Evolutionary conservation across 2,329 filamentous ascomycete species (phyloP), one percentile per base, ranked within the genome.

Genomic region (Epichloe typhina): DNA sequence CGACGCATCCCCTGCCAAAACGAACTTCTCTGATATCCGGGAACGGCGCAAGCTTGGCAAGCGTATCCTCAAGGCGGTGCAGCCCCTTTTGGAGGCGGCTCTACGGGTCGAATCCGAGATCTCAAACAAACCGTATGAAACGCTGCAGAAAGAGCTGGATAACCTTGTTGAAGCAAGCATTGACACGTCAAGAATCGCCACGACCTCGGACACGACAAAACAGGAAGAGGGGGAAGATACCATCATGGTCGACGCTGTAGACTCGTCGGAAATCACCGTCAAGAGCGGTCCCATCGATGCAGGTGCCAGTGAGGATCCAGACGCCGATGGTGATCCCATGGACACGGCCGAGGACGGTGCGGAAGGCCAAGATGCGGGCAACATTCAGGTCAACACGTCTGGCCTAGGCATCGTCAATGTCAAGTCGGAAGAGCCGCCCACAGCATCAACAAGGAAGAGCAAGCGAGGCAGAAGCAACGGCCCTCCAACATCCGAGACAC

Each of bases 41-140:
- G 86, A 95, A 58, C 82, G 86, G 54, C 86, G 87, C 60, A 86
- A 84, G 58, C 72, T 95, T n/a, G 88, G 86, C 23, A 95, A 94
- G 67, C 81, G 89, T 26, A 95, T 96, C 54, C 77, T 95, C 57
- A 94, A 88, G 64, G 80, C 83, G 1, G 77, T 95, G 35, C 87
- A 94, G 63, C 82, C 86, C 13, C 76, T 82, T 43, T 72, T 95
- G 3, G 86, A 95, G 64, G 76, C 79, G 50, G 88, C 88, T 0
- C 69, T 89, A 45, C 78, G 77, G 49, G 86, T 87, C 50, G 91
- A 97, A 65, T 83, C 86, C n/a, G 86, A 93, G 53, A 75, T 95
- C 41, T 82, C 77, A 47, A 77, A 82, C 49, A 84, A 82, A 59
- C 74, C 85, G 1, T 79, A 82, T 44, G 84, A 89, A 49, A 76